Evolutionary conservation across 768 basidiomycete genomes (phyloP), one percentile per base, ranked within the genome.

Genomic region (Fibroporia radiculosa): DNA sequence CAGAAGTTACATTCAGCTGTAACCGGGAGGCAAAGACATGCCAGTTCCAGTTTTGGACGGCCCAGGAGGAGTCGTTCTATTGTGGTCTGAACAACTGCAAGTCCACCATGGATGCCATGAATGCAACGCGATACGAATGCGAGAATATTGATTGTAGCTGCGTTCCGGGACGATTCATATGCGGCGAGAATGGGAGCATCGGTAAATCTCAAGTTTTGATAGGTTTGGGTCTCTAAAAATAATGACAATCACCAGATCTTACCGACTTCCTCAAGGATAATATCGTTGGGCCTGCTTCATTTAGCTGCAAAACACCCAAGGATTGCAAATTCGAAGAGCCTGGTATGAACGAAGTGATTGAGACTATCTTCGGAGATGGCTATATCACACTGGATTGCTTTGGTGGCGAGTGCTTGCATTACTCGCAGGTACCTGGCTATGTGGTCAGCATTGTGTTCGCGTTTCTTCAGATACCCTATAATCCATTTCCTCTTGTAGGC

Each of bases 11-110:
- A 0, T 99, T 99, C 63, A 84, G 85, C 52, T 99, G 96, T 66
- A 80, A 88, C 47, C 74, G 67, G 16, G 48, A 59, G 1, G 67
- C 72, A 11, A 66, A 67, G 3, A 77, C 78, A 1, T 99, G 96
- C 60, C 78, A 80, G 19, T 99, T 99, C 74, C 93, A 99, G 64
- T 99, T 99, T 68, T 99, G 96, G 96, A 90, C 92, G 7, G 92
- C 85, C 5, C 73, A 87, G 55, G 75, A 91, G 45, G 95, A 99
- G 61, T 93, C 91, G 0, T 98, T 99, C 65, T 97, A 96, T 65
- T 99, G 96, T 64, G 78, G 78, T 8, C 73, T 99, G 43, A 73
- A 86, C 33, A 60, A 74, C 14, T 98, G 96, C 59, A 61, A 57
- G 3, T 78, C 78, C 5, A 58, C 60, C 5, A 45, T 65, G 42